phyloP scores from a whole-genome alignment of 2,329 filamentous ascomycete species.

The Fusarium sp. region DNA sequence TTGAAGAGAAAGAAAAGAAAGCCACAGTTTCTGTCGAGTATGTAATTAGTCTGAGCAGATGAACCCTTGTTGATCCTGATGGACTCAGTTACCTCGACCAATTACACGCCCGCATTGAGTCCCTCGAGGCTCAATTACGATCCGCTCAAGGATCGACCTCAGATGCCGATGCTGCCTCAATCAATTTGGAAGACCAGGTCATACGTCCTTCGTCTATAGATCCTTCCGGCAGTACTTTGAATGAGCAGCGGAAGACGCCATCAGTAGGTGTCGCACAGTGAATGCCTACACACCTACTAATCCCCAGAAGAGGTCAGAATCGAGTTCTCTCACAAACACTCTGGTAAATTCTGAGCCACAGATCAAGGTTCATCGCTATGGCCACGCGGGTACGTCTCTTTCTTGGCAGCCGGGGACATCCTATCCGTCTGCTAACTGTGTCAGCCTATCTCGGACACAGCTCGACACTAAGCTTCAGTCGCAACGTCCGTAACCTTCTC shows the following conservation, averaged over 20 bases:
- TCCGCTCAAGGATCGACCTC: neutral
- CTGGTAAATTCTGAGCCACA: slow-evolving; percentile 38
- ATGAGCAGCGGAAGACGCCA: neutral
- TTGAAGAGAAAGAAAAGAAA: slow-evolving; percentile 42
- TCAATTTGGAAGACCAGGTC: neutral
- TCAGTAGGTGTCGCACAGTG: neutral
- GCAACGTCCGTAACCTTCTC: slow-evolving; percentile 40
- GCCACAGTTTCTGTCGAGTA: slow-evolving; percentile 29
- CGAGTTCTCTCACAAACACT: slow-evolving; percentile 31
- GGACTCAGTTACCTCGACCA: slow-evolving; percentile 33
- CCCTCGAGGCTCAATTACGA: slow-evolving; percentile 27
- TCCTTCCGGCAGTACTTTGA: neutral
- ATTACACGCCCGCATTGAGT: slow-evolving; percentile 33
- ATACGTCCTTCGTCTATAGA: neutral
- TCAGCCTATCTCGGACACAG: slow-evolving; percentile 41
- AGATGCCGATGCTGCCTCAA: no score
- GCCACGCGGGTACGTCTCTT: slow-evolving; percentile 28
- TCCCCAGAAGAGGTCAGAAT: neutral
- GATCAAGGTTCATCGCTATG: slow-evolving; percentile 40
- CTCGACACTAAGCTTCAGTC: slow-evolving; percentile 39
- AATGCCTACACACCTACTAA: neutral
- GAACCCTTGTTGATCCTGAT: neutral
- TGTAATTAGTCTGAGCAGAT: neutral
- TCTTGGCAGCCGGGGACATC: fast-evolving
- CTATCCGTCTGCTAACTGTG: neutral